Evolutionary conservation across 345 rosid genomes (phyloP).

Genomic region (Aurinia saxatilis): DNA sequence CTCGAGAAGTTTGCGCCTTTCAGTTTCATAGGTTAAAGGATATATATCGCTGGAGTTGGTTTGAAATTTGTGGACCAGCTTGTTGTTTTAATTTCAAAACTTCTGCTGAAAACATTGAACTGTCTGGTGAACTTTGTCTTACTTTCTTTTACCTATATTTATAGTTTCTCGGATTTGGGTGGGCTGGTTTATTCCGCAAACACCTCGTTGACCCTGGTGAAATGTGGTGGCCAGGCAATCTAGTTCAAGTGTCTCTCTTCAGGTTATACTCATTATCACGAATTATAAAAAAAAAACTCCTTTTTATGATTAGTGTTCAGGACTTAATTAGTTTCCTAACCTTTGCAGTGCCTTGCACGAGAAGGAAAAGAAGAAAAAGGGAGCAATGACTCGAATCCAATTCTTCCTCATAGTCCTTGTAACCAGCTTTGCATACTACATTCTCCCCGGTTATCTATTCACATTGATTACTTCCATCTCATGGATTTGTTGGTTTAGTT

Average conservation of each 20-base stretch:
- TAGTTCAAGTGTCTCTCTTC: conserved; percentile 78
- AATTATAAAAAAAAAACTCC: not conserved
- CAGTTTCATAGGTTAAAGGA: too few species aligned
- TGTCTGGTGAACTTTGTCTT: not conserved
- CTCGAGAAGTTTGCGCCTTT: too few species aligned
- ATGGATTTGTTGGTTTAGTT: conserved; percentile 77
- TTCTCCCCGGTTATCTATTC: conserved; percentile 60
- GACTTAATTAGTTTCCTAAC: not conserved
- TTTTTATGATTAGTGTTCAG: not conserved
- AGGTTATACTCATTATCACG: conserved; percentile 30
- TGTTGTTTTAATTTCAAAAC: too few species aligned
- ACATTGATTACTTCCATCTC: conserved; percentile 46
- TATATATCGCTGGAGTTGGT: too few species aligned
- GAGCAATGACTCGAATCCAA: conserved; percentile 41
- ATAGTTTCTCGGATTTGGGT: conserved; percentile 74
- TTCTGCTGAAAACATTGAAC: too few species aligned
- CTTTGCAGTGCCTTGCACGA: conserved; percentile 64
- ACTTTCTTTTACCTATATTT: not conserved
- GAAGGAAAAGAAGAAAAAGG: conserved; percentile 43
- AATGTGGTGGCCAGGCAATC: conserved; percentile 85
- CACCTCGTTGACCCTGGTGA: conserved; percentile 79
- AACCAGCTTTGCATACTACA: conserved; percentile 61
- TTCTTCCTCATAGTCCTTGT: conserved; percentile 55
- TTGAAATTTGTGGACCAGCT: too few species aligned
- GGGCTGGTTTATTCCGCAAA: conserved; percentile 73